Percentiles rank a stretch among this genome's conserved stretches.
phyloP scores from a whole-genome alignment of 2,329 filamentous ascomycete genomes.

The Neofusicoccum ribis region DNA sequence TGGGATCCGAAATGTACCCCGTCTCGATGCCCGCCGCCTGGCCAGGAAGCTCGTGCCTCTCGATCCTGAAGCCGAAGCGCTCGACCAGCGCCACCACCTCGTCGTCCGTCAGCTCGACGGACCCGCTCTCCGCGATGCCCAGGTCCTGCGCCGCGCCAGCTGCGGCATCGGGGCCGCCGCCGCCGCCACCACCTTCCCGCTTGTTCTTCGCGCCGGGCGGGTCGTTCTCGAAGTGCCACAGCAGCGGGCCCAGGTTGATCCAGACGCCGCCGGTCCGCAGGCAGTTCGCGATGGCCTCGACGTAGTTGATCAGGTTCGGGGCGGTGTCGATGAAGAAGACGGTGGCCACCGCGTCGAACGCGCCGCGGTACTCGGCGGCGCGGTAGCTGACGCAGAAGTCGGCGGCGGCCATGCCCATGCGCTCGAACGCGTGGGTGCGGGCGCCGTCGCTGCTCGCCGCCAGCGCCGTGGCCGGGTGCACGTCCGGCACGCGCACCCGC shows the following conservation, averaged over 20 bases:
- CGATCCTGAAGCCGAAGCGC: conserved; percentile 74
- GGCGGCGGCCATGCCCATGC: conserved; percentile 90
- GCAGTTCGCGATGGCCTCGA: conserved; percentile 79
- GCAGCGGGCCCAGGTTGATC: conserved; percentile 84
- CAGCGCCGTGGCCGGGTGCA: conserved; percentile 49
- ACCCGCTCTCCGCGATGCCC: conserved; percentile 85
- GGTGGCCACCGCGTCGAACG: conserved; percentile 80
- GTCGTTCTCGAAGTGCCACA: conserved; percentile 93
- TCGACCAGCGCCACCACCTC: conserved; percentile 78
- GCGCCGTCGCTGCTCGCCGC: conserved; percentile 21
- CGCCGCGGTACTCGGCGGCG: conserved; percentile 58
- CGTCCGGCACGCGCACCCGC: conserved; percentile 74
- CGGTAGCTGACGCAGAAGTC: conserved; percentile 90
- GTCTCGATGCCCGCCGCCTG: conserved; percentile 50
- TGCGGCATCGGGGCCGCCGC: too few relatives aligned
- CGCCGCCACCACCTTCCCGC: conserved; percentile 30
- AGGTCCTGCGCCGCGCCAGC: conserved; percentile 24
- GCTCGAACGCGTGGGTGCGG: conserved; percentile 50
- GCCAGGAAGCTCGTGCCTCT: conserved; percentile 57
- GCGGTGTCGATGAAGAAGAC: conserved; percentile 98
- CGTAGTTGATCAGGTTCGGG: conserved; percentile 86
- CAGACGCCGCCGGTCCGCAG: conserved; percentile 76
- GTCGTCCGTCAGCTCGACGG: conserved; percentile 84
- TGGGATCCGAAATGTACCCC: conserved; percentile 82
- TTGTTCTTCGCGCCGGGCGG: conserved; percentile 55